These are phyloP conservation scores for Pestalotiopsis sp. DNA, from an alignment of 2,329 filamentous ascomycete species.

Conservation along the genomic window DNA sequence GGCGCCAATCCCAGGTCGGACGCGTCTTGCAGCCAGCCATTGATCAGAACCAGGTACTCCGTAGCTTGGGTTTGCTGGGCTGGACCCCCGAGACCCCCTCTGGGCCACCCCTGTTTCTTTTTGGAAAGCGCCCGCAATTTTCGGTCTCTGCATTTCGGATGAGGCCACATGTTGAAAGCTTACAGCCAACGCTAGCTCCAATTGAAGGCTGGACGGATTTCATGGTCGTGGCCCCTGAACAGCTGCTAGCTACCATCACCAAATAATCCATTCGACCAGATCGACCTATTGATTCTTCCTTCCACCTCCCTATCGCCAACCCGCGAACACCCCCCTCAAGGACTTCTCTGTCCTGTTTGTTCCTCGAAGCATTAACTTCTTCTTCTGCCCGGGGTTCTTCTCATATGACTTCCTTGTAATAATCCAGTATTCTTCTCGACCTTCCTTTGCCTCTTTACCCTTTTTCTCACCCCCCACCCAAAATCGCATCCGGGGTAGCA, in stretches of 20 bases:
- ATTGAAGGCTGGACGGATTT: background rate
- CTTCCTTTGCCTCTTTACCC: constrained; percentile 22
- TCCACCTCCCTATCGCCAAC: constrained; percentile 2
- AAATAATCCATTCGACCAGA: too few relatives aligned
- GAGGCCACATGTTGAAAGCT: constrained; percentile 15
- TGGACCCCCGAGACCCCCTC: constrained; percentile 12
- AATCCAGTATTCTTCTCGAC: constrained; percentile 16
- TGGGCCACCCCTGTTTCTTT: constrained; percentile 1
- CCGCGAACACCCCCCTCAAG: constrained; percentile 3
- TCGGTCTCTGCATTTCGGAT: constrained; percentile 3
- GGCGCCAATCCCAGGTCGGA: constrained; percentile 7
- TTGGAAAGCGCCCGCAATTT: constrained; percentile 7
- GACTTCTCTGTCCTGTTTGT: background rate
- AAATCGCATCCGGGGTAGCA: constrained; percentile 22
- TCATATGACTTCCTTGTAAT: constrained; percentile 16
- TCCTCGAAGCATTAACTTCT: constrained; percentile 7
- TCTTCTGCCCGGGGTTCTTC: constrained; percentile 6
- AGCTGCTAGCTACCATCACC: background rate
- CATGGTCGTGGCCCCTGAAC: constrained; percentile 3
- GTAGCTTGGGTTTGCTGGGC: background rate
- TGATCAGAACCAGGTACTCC: background rate
- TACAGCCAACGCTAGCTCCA: background rate
- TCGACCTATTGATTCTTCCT: background rate
- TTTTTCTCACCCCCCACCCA: constrained; percentile 16
- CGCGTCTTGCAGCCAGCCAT: background rate